Base-by-base conservation (phyloP, 2,329 filamentous ascomycete species). In the Sporothrix pseudoabietina region DNA sequence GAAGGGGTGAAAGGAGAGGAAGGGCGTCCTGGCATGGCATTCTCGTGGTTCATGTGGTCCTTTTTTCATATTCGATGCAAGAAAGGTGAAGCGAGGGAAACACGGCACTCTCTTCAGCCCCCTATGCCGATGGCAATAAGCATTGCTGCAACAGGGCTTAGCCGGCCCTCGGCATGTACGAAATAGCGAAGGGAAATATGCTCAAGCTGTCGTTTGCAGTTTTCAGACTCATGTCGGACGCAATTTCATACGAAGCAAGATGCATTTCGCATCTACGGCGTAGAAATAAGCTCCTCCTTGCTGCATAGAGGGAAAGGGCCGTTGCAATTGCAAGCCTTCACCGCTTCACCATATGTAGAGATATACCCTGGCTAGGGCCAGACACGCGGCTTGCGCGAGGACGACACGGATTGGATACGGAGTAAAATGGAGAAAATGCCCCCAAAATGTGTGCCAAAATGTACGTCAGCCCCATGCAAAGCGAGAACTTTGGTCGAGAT, bases 11-110 rank as follows among this genome's bases (percentile, higher is more conserved):
- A 3, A 26, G 22, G 4, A 8, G 8, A 8, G 35, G 35, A 3
- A 35, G 65, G n/a, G 16, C 44, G 57, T n/a, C 61, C 61, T 66
- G 61, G 61, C 39, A 66, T 66, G 61, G 61, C n/a, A 66, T 66
- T 66, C 44, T 52, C 44, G n/a, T 30, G 47, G 35, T n/a, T n/a
- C 47, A n/a, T 4, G 22, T 63, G 22, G n/a, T 66, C 61, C 65
- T 52, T 35, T 68, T 68, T 35, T 52, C 63, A 52, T 49, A 30
- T 68, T 52, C 44, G 63, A 68, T 68, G n/a, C 63, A 35, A 4
- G 22, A 26, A 47, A 47, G n/a, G 61, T n/a, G 14, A 35, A n/a
- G 26, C 39, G 2, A 66, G 30, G 44, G 59, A 47, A 47, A 47
- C 61, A 47, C 19, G 39, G 19, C n/a, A 39, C 39, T 65, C 6